Base-by-base conservation (phyloP, 345 rosid genomes). In the Eucalyptus albens region DNA sequence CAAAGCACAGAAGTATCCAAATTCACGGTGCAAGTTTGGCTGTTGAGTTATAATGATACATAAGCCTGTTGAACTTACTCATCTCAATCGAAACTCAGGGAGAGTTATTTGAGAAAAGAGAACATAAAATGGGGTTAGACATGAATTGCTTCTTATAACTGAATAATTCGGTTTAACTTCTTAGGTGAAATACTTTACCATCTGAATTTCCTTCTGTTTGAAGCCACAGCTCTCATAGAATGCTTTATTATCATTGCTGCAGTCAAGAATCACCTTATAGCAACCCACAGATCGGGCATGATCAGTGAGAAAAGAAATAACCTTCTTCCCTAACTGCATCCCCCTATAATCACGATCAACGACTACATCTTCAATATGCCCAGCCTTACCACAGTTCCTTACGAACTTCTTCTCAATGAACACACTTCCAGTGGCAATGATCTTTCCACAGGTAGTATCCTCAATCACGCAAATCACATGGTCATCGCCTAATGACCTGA, bases 361-460 rank as follows among this genome's bases (percentile, higher is more conserved):
- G 77, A 98, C 98, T 12, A 96, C 94, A 91, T 97, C 99, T 90
- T 98, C 97, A 12, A 98, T 96, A 86, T 97, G 99, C 88, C 98
- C 99, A 37, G 86, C 97, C 92, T 96, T 96, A 21, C 97, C 97
- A 37, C 99, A 97, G n/a, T 91, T 95, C 89, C 99, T 95, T 82
- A 96, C 5, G 88, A 97, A 97, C 94, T 97, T 97, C 93, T 94
- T 97, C 94, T 97, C 99, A 19, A 97, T 91, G 88, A 97, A 92
- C 55, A 94, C 92, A 88, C 96, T 94, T 33, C 98, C 97, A 13
- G 99, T 92, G 7, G 97, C 97, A 3, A 95, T 86, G 51, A 97
- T 94, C 92, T 90, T 97, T 60, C 95, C 93, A 2, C 92, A 87
- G 9, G 9, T 11, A 29, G 90, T 93, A 50, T 97, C 99, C 92